Evolutionary conservation across 768 basidiomycete species (phyloP).

Genomic region (Boletus subparvulus): DNA sequence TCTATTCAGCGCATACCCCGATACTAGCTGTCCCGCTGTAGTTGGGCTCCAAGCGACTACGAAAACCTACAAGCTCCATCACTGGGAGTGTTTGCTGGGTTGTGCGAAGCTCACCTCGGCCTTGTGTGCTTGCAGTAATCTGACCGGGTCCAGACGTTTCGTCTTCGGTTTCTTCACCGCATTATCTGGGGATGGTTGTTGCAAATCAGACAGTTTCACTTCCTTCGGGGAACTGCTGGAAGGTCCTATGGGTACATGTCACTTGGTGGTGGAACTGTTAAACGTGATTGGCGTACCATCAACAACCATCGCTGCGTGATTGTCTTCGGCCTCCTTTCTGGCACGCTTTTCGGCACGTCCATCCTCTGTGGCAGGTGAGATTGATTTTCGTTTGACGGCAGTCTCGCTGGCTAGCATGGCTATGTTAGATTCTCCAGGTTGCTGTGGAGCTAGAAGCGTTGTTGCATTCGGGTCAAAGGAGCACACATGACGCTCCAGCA

Average conservation of each 20-base stretch:
- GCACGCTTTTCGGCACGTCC: constrained; percentile 64
- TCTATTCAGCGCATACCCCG: constrained; percentile 53
- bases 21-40: constrained; percentile 57
- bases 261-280: constrained; percentile 27
- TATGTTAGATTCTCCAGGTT: constrained; percentile 11
- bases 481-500: constrained; percentile 76
- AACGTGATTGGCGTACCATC: constrained; percentile 36
- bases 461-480: constrained; percentile 45
- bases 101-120: constrained; percentile 47
- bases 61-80: constrained; percentile 59
- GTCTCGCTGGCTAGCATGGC: constrained; percentile 19
- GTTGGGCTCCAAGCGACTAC: constrained; percentile 79
- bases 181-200: constrained; percentile 20
- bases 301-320: constrained; percentile 34
- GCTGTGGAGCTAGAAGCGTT: constrained; percentile 16
- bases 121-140: constrained; percentile 57
- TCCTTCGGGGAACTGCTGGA: constrained; percentile 18
- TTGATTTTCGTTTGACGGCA: constrained; percentile 52
- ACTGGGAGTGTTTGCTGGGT: constrained; percentile 6
- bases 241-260: constrained; percentile 15
- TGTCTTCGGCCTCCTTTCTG: constrained; percentile 49
- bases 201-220: constrained; percentile 16
- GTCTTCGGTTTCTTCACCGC: constrained; percentile 35
- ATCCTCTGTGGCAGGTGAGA: constrained; percentile 42
- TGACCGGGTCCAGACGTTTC: constrained; percentile 41